Evolutionary conservation across 768 basidiomycete genomes (phyloP).

Genomic region (Rhodotorula toruloides): DNA sequence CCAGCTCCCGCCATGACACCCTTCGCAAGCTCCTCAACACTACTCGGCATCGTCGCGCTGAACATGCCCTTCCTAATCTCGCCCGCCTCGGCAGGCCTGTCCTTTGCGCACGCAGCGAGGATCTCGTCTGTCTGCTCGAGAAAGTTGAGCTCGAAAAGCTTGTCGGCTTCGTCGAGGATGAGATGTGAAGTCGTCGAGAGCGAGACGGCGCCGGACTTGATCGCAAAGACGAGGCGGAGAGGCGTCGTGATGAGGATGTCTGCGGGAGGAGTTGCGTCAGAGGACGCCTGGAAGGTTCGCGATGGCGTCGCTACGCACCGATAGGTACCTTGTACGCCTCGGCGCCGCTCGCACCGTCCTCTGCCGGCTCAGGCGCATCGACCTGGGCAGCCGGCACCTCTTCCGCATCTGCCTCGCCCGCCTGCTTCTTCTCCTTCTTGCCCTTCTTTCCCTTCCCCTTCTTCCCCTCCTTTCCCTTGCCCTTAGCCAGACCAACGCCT

Average conservation of each 20-base stretch:
- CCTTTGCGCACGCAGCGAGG: slow-evolving; percentile 61
- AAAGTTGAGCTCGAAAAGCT: slow-evolving; percentile 80
- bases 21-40: slow-evolving; percentile 80
- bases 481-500: slow-evolving; percentile 6
- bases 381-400: slow-evolving; percentile 66
- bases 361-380: slow-evolving; percentile 64
- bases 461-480: background rate
- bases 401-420: slow-evolving; percentile 79
- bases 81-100: slow-evolving; percentile 47
- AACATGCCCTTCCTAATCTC: slow-evolving; percentile 80
- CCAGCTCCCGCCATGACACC: slow-evolving; percentile 57
- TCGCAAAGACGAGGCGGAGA: slow-evolving; percentile 72
- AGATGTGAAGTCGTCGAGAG: slow-evolving; percentile 31
- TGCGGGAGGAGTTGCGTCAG: slow-evolving; percentile 41
- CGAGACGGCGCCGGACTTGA: slow-evolving; percentile 50
- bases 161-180: slow-evolving; percentile 42
- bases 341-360: slow-evolving; percentile 67
- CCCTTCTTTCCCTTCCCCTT: slow-evolving; percentile 5
- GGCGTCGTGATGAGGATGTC: slow-evolving; percentile 93
- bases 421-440: slow-evolving; percentile 44
- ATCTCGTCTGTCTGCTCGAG: slow-evolving; percentile 82
- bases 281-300: too few species aligned
- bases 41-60: slow-evolving; percentile 87
- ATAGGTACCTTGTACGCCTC: slow-evolving; percentile 47
- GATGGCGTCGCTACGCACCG: slow-evolving; percentile 13